A percentile compares a stretch with the other conserved stretches of the same genome.
phyloP scores from a whole-genome alignment of 768 basidiomycete species.

The Mycena polygramma region DNA sequence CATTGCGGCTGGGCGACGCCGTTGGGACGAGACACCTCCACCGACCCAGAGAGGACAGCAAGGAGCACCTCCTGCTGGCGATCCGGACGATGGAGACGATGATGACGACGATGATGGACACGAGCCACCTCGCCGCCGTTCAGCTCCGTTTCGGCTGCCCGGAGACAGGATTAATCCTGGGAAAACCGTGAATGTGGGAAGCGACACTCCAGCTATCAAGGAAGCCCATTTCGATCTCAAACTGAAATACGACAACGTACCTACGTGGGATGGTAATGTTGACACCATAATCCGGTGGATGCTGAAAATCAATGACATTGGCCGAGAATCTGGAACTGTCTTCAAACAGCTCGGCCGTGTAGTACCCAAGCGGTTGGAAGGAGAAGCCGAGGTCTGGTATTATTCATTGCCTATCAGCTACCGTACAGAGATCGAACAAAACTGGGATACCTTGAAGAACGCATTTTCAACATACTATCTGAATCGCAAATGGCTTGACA shows the following conservation, averaged over 20 bases:
- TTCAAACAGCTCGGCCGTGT: slow-evolving; percentile 46
- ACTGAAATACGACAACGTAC: slow-evolving; percentile 46
- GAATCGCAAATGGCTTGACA: slow-evolving; percentile 48
- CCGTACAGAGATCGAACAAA: slow-evolving; percentile 34
- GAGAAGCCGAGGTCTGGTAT: slow-evolving; percentile 49
- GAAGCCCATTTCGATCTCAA: slow-evolving; percentile 49
- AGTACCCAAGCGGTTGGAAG: slow-evolving; percentile 45
- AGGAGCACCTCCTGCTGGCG: too few species aligned
- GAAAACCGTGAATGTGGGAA: background rate
- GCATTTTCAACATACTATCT: slow-evolving; percentile 48
- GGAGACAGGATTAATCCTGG: background rate
- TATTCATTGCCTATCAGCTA: slow-evolving; percentile 37
- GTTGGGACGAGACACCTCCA: background rate
- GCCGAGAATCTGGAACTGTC: slow-evolving; percentile 37
- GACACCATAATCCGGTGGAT: slow-evolving; percentile 47
- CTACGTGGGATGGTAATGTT: slow-evolving; percentile 49
- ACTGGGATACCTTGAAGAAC: slow-evolving; percentile 47
- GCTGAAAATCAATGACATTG: slow-evolving; percentile 43
- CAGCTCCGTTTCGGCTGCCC: background rate
- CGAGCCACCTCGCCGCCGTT: background rate
- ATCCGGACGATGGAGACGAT: too few species aligned
- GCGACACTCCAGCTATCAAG: too few species aligned
- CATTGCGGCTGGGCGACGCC: background rate
- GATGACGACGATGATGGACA: background rate
- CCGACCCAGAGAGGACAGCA: background rate